Evolutionary conservation across 768 basidiomycete species (phyloP).

Genomic region (Piloderma croceum): DNA sequence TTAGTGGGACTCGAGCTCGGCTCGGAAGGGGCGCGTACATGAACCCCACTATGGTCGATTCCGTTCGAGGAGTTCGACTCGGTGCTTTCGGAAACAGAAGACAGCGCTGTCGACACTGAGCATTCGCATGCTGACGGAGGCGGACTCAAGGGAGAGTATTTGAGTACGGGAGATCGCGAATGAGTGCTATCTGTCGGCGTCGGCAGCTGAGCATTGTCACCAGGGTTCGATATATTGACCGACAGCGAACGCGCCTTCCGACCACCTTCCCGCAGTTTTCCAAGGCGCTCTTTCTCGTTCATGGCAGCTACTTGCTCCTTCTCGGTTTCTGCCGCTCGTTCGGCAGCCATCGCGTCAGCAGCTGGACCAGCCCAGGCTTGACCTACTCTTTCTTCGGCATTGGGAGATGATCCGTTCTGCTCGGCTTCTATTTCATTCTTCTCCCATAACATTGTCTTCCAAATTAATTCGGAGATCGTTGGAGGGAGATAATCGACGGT

Average conservation of each 20-base stretch:
- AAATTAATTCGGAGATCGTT: slow-evolving; percentile 14
- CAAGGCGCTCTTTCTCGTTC: not conserved
- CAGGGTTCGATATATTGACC: not conserved
- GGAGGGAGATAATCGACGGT: slow-evolving; percentile 28
- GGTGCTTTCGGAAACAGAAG: too few relatives aligned
- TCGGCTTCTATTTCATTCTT: slow-evolving; percentile 13
- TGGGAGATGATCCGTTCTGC: slow-evolving; percentile 15
- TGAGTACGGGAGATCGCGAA: not conserved
- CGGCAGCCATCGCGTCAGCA: slow-evolving; percentile 22
- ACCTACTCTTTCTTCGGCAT: slow-evolving; percentile 21
- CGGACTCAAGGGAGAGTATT: too few relatives aligned
- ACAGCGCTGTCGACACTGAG: too few relatives aligned
- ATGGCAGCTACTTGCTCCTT: slow-evolving; percentile 16
- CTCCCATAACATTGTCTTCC: slow-evolving; percentile 17
- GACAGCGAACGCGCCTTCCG: not conserved
- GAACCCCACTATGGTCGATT: too few relatives aligned
- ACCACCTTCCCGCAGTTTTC: not conserved
- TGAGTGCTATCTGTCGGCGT: not conserved
- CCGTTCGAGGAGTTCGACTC: too few relatives aligned
- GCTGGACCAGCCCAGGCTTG: slow-evolving; percentile 24
- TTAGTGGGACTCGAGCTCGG: too few relatives aligned
- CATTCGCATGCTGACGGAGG: too few relatives aligned
- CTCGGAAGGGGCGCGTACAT: too few relatives aligned
- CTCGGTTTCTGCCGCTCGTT: slow-evolving; percentile 20
- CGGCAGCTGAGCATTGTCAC: not conserved